Percentiles rank a stretch among this genome's conserved stretches.
These are phyloP conservation scores for Pseudogymnoascus sp. DNA, from an alignment of 2,329 filamentous ascomycete species.

Conservation along the genomic window DNA sequence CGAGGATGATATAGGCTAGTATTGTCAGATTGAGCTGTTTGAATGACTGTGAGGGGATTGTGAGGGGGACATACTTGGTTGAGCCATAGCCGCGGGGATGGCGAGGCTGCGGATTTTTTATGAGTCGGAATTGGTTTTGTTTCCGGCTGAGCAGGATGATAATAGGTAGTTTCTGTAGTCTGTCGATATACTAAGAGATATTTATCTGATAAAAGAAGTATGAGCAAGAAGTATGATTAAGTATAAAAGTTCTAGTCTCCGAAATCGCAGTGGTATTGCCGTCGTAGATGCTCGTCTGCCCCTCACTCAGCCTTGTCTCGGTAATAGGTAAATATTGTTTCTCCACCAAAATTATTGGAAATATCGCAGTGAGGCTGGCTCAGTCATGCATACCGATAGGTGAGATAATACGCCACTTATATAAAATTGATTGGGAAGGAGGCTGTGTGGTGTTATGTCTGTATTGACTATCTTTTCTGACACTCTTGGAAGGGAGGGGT, in stretches of 20 bases:
- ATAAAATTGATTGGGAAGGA: background rate
- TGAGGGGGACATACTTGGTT: background rate
- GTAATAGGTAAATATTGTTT: background rate
- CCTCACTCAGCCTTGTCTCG: background rate
- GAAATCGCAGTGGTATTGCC: background rate
- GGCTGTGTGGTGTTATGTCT: background rate
- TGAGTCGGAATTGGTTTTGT: background rate
- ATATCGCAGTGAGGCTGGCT: background rate
- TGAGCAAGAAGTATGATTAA: background rate
- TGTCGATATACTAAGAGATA: background rate
- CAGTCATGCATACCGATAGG: background rate
- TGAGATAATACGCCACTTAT: background rate
- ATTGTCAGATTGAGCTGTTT: background rate
- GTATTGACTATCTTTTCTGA: background rate
- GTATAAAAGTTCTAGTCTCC: background rate
- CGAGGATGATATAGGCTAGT: conserved; percentile 7
- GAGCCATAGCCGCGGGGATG: background rate
- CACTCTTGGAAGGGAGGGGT: background rate
- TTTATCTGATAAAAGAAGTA: background rate
- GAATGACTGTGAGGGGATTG: background rate
- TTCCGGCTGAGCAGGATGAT: background rate
- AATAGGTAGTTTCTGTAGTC: background rate
- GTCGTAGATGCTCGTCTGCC: background rate
- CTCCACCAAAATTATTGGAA: background rate
- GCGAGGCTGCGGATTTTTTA: background rate